Percentiles rank a stretch among this genome's conserved stretches.
These are phyloP conservation scores for Berberis thunbergii DNA, from an alignment of 164 flowering plant genomes.

Conservation along the genomic window DNA sequence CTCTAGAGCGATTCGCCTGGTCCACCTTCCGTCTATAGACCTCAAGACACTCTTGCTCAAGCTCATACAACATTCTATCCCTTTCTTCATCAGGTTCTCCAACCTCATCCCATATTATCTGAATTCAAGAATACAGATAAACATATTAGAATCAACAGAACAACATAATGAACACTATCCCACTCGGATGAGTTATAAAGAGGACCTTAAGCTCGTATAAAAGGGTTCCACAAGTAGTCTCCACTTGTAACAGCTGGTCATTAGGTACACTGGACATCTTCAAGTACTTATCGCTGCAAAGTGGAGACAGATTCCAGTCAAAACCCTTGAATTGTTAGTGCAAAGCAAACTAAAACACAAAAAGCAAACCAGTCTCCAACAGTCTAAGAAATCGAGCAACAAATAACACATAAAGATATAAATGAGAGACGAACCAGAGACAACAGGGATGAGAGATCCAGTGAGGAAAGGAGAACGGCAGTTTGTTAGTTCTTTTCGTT, in stretches of 20 bases:
- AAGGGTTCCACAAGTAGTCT: conserved; percentile 54
- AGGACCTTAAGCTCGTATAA: conserved; percentile 59
- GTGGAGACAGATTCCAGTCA: too few relatives aligned
- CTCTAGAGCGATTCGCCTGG: conserved; percentile 42
- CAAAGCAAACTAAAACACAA: background rate
- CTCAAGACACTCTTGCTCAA: conserved; percentile 71
- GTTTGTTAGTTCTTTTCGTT: too few relatives aligned
- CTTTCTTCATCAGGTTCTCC: conserved; percentile 60
- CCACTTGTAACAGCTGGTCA: conserved; percentile 29
- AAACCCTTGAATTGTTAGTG: too few relatives aligned
- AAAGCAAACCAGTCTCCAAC: too few relatives aligned
- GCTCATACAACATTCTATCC: conserved; percentile 50
- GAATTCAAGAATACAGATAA: conserved; percentile 6
- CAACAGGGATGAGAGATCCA: too few relatives aligned
- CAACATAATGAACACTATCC: background rate
- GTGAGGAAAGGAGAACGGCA: too few relatives aligned
- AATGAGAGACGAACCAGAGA: too few relatives aligned
- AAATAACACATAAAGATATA: too few relatives aligned
- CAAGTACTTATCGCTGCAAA: background rate
- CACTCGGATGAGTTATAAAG: background rate
- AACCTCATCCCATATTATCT: conserved; percentile 87
- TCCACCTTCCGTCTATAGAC: conserved; percentile 67
- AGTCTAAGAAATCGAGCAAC: too few relatives aligned
- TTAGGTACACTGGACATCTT: conserved; percentile 20
- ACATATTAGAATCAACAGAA: background rate